phyloP scores from a whole-genome alignment of 1,284 basidiomycete genomes.

The Moesziomyces antarcticus region DNA sequence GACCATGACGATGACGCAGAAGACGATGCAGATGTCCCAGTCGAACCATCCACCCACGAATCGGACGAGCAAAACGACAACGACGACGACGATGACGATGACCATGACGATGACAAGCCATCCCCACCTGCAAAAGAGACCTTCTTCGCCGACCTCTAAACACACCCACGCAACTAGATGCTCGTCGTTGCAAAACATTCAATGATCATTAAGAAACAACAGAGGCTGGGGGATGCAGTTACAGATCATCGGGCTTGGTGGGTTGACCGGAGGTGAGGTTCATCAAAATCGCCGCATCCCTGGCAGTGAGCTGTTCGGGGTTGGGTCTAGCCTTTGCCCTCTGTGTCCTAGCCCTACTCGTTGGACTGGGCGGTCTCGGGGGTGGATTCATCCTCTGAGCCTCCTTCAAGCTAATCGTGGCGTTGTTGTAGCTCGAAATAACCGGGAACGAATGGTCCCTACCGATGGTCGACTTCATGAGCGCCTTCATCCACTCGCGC shows the following conservation, averaged over 20 bases:
- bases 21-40: conserved; percentile 11
- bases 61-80: conserved; percentile 9
- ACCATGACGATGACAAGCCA: conserved; percentile 10
- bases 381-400: conserved; percentile 96
- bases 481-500: conserved; percentile 98
- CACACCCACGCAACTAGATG: too few relatives aligned
- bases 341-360: conserved; percentile 86
- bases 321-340: conserved; percentile 86
- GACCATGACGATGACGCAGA: conserved; percentile 31
- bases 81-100: conserved; percentile 7
- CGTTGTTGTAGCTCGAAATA: conserved; percentile 95
- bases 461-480: conserved; percentile 98
- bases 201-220: conserved; percentile 1
- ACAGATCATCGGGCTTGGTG: conserved; percentile 26
- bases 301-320: conserved; percentile 83
- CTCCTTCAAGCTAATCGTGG: conserved; percentile 91
- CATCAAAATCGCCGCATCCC: conserved; percentile 69
- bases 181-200: too few relatives aligned
- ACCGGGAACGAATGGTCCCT: conserved; percentile 76
- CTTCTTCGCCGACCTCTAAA: conserved; percentile 39
- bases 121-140: conserved; percentile 2
- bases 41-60: background rate
- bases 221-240: too few relatives aligned
- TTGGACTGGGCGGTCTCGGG: conserved; percentile 91
- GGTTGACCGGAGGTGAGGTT: conserved; percentile 34